Evolutionary conservation across 139 green algal species (phyloP).

Genomic region (Marvania coccoides): DNA sequence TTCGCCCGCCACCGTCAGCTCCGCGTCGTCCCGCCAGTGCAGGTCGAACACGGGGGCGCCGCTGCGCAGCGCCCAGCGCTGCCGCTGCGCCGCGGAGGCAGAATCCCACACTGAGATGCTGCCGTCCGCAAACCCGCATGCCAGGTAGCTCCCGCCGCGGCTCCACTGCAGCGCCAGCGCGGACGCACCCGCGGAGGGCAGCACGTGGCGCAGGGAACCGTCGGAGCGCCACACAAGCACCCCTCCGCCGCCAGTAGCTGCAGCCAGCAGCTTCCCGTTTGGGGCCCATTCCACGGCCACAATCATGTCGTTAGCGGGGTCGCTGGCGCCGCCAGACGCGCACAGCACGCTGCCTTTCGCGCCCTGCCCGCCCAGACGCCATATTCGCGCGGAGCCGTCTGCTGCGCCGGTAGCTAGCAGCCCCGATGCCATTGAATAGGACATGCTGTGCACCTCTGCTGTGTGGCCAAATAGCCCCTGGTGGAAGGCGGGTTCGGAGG

Average conservation of each 20-base stretch:
- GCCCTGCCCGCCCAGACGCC: too few relatives aligned
- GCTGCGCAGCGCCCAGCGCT: not conserved
- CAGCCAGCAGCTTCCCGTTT: constrained; percentile 29
- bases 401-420: not conserved
- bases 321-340: not conserved
- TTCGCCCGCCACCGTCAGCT: not conserved
- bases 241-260: constrained; percentile 9
- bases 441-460: not conserved
- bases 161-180: not conserved
- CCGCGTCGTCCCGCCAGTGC: not conserved
- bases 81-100: not conserved
- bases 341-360: too few relatives aligned
- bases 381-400: not conserved
- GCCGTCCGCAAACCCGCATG: not conserved
- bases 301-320: not conserved
- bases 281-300: not conserved
- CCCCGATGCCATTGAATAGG: not conserved
- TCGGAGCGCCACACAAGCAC: not conserved
- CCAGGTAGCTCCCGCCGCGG: not conserved
- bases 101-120: not conserved
- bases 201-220: not conserved
- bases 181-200: not conserved
- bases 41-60: not conserved
- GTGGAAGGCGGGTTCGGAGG: not conserved
- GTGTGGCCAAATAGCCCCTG: not conserved